Conservation (phyloP, 2,329 filamentous ascomycete genomes). For the Tolypocladium album region DNA sequence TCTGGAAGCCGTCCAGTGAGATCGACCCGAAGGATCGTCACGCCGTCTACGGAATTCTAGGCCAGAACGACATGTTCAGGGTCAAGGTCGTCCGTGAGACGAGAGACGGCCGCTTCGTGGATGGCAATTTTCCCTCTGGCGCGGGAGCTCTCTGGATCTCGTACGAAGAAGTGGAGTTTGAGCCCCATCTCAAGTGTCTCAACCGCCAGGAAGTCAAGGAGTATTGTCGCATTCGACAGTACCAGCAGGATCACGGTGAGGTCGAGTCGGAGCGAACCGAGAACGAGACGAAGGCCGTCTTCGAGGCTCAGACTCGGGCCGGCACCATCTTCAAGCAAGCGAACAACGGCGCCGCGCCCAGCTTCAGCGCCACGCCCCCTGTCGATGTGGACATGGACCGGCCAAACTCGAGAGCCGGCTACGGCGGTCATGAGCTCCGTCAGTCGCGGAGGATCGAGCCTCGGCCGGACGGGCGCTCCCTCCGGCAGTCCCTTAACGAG, state of each 20-base stretch:
- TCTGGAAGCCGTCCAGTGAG: constrained; percentile 46
- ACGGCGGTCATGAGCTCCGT: constrained; percentile 27
- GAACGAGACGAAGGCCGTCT: constrained; percentile 43
- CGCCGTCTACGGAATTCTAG: constrained; percentile 52
- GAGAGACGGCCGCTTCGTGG: constrained; percentile 44
- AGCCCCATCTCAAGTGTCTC: constrained; percentile 41
- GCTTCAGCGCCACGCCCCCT: constrained; percentile 11
- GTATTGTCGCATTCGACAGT: constrained; percentile 50
- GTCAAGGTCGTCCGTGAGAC: constrained; percentile 52
- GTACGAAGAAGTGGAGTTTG: constrained; percentile 50
- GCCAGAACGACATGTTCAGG: constrained; percentile 53
- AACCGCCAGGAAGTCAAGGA: constrained; percentile 49
- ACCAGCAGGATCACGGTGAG: constrained; percentile 45
- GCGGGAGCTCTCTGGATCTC: constrained; percentile 52
- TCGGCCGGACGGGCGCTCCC: constrained; percentile 15
- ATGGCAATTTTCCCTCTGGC: constrained; percentile 50
- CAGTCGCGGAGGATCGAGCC: constrained; percentile 30
- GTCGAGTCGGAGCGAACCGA: constrained; percentile 29
- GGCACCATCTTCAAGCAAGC: constrained; percentile 18
- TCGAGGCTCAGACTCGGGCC: constrained; percentile 36
- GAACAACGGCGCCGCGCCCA: constrained; percentile 7
- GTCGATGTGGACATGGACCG: constrained; percentile 6
- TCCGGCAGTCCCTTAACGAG: constrained; percentile 15
- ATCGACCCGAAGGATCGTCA: constrained; percentile 39
- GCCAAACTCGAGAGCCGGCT: constrained; percentile 7